Evolutionary conservation across 1,284 basidiomycete species (phyloP).

Genomic region (Trichosporon coremiiforme): DNA sequence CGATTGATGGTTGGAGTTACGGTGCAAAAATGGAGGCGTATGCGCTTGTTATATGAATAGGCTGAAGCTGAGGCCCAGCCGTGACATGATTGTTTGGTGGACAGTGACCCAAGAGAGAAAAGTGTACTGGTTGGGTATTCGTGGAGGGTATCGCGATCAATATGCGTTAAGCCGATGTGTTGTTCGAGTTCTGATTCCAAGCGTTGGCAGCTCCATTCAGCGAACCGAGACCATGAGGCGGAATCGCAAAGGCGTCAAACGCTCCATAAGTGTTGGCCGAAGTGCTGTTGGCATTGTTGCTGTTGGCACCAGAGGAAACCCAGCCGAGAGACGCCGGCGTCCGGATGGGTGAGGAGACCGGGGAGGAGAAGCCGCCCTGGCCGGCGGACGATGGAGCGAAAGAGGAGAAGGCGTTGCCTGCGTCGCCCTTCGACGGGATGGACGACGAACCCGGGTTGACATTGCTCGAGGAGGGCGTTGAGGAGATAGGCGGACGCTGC

Average conservation of each 20-base stretch:
- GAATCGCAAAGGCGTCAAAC: conserved; percentile 34
- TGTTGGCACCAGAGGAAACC: conserved; percentile 34
- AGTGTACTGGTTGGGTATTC: conserved; percentile 8
- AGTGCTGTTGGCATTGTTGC: conserved; percentile 9
- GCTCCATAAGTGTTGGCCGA: conserved; percentile 26
- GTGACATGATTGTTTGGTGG: conserved; percentile 18
- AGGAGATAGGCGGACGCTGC: conserved; percentile 18
- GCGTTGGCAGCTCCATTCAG: conserved; percentile 47
- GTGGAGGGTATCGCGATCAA: conserved; percentile 16
- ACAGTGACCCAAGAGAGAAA: conserved; percentile 17
- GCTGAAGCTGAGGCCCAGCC: conserved; percentile 15
- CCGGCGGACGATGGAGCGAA: conserved; percentile 27
- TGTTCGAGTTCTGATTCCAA: conserved; percentile 35
- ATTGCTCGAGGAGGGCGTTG: conserved; percentile 4
- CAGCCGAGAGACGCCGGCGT: conserved; percentile 47
- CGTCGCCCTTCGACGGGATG: conserved; percentile 22
- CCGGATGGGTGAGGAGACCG: conserved; percentile 47
- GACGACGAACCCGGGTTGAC: background rate
- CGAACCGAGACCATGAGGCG: conserved; percentile 26
- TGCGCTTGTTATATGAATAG: conserved; percentile 20
- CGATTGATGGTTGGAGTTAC: conserved; percentile 13
- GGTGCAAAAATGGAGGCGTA: conserved; percentile 19
- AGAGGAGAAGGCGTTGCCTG: conserved; percentile 25
- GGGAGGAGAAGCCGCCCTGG: conserved; percentile 37
- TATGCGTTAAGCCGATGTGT: conserved; percentile 19